Percentiles rank a stretch among this genome's conserved stretches.
Conservation (phyloP, 768 basidiomycete species). For the Russula brevipes region DNA sequence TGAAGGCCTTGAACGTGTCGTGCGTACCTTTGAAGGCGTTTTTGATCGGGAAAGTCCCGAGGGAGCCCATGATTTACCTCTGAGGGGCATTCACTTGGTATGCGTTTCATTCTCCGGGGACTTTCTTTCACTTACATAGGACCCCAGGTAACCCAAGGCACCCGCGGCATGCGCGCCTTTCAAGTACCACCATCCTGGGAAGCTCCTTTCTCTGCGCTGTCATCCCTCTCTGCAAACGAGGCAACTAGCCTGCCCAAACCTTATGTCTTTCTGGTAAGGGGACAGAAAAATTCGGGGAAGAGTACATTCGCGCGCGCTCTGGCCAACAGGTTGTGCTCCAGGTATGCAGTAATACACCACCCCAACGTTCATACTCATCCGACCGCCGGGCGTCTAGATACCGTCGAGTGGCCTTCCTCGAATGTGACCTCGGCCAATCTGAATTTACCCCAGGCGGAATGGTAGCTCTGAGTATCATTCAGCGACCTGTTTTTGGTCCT, state of each 20-base stretch:
- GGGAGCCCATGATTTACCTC: conserved; percentile 38
- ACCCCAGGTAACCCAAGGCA: conserved; percentile 29
- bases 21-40: conserved; percentile 54
- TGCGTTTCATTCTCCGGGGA: conserved; percentile 21
- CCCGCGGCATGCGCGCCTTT: conserved; percentile 34
- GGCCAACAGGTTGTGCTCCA: conserved; percentile 59
- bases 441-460: conserved; percentile 88
- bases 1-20: conserved; percentile 60
- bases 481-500: conserved; percentile 70
- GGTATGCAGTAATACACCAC: conserved; percentile 38
- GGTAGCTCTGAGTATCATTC: conserved; percentile 72
- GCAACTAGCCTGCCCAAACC: not conserved
- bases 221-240: not conserved
- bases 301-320: conserved; percentile 78
- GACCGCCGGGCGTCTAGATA: conserved; percentile 42
- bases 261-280: conserved; percentile 55
- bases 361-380: not conserved
- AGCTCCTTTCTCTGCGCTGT: conserved; percentile 26
- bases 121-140: conserved; percentile 20
- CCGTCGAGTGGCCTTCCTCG: conserved; percentile 80
- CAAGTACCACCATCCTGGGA: conserved; percentile 37
- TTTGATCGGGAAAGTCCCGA: conserved; percentile 52
- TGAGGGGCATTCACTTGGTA: conserved; percentile 50
- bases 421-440: conserved; percentile 90
- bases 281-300: conserved; percentile 85